Percentiles rank a stretch among this genome's conserved stretches.
Evolutionary conservation across 2,329 filamentous ascomycete species (phyloP).

Genomic region (Bertia moriformis): DNA sequence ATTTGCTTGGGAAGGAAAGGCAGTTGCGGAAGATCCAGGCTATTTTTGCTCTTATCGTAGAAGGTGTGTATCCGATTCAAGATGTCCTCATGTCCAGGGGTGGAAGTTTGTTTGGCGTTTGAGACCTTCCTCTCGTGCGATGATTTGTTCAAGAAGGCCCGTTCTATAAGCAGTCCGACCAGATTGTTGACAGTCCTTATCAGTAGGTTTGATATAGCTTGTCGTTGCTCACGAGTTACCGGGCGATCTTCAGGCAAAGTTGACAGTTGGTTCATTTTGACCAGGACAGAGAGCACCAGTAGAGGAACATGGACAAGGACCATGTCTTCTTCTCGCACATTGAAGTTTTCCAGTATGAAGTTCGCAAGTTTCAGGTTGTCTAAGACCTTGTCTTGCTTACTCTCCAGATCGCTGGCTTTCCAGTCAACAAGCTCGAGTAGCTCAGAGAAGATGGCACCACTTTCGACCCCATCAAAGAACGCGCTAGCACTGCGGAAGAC

Average conservation of each 20-base stretch:
- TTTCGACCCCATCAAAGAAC: slow-evolving; percentile 96
- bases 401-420: slow-evolving; percentile 31
- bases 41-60: slow-evolving; percentile 58
- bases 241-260: slow-evolving; percentile 15
- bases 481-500: slow-evolving; percentile 84
- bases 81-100: slow-evolving; percentile 31
- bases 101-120: slow-evolving; percentile 8
- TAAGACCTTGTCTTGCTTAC: slow-evolving; percentile 30
- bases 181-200: slow-evolving; percentile 37
- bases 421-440: slow-evolving; percentile 54
- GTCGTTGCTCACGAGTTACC: slow-evolving; percentile 2
- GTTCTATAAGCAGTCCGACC: slow-evolving; percentile 48
- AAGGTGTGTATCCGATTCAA: slow-evolving; percentile 48
- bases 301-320: slow-evolving; percentile 70
- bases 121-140: slow-evolving; percentile 10
- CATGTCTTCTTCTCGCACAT: slow-evolving; percentile 94
- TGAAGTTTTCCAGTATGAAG: slow-evolving; percentile 80
- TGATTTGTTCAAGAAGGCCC: slow-evolving; percentile 34
- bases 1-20: slow-evolving; percentile 42
- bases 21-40: slow-evolving; percentile 42
- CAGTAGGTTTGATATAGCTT: slow-evolving; percentile 11
- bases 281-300: slow-evolving; percentile 48
- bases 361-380: slow-evolving; percentile 58
- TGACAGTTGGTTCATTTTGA: slow-evolving; percentile 41
- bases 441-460: slow-evolving; percentile 79